Percentiles rank a stretch among this genome's conserved stretches.
Conservation (phyloP, 2,329 filamentous ascomycete genomes). For the Monosporascus sp. region DNA sequence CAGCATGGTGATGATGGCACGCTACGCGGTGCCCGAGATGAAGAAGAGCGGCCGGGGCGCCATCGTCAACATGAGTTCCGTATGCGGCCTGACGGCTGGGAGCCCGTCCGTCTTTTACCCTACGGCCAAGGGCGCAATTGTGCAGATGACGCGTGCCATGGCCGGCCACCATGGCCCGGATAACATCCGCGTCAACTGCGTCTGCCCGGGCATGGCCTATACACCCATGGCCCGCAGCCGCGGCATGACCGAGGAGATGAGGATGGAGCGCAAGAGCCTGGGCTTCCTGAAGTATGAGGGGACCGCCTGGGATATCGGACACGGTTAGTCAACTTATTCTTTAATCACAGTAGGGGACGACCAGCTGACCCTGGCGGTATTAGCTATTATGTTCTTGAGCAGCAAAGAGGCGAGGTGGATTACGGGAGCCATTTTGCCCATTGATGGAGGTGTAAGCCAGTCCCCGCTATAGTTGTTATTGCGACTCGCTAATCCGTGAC, state of each 20-base stretch:
- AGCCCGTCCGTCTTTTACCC: constrained; percentile 26
- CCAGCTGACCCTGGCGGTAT: neutral
- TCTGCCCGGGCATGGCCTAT: constrained; percentile 22
- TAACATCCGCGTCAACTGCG: constrained; percentile 16
- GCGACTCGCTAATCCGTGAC: too few species aligned
- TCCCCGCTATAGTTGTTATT: too few species aligned
- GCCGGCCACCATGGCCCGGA: constrained; percentile 14
- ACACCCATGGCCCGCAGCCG: constrained; percentile 21
- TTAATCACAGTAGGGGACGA: neutral
- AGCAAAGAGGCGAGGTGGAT: constrained; percentile 25
- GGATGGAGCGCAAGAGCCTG: constrained; percentile 20
- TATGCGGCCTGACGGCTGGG: constrained; percentile 26
- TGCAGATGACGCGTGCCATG: constrained; percentile 13
- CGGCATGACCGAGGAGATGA: constrained; percentile 24
- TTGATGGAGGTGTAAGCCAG: constrained; percentile 22
- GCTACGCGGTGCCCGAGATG: constrained; percentile 28
- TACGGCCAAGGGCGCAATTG: constrained; percentile 28
- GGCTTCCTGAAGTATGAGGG: constrained; percentile 22
- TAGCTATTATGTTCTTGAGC: constrained; percentile 20
- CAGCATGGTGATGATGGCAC: constrained; percentile 31
- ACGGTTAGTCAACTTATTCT: constrained; percentile 9
- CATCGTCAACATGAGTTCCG: constrained; percentile 32
- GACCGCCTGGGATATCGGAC: constrained; percentile 23
- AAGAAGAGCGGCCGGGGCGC: constrained; percentile 25
- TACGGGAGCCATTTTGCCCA: constrained; percentile 22